Evolutionary conservation across 306 rosid species (phyloP), one percentile per base, ranked within the genome.

Genomic region (Arachis hypogaea): DNA sequence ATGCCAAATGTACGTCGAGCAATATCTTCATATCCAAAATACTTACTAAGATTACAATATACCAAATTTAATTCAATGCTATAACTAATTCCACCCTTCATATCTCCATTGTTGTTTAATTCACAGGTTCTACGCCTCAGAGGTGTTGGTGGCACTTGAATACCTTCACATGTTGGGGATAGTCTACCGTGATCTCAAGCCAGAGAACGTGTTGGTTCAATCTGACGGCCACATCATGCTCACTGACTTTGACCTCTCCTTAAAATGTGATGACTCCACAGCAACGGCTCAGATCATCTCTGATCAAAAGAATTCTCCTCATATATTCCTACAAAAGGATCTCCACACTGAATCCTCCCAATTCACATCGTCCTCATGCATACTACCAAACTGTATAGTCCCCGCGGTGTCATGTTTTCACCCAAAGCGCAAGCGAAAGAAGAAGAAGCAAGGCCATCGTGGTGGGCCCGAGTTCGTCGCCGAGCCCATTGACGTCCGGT

Each of bases 111-210:
- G 50, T 42, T 49, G 43, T 71, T 51, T 45, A 8, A 14, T 52
- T 43, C 5, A 3, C 90, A 91, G 95, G 79, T 91, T 91, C 81
- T 91, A 89, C 28, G 95, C 91, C 11, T 85, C 95, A 6, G 97
- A 91, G 80, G 92, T 91, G 46, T 73, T 91, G 51, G 89, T 89
- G 63, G 92, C 97, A 51, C 69, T 91, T 5, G 97, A 91, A 69
- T 91, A 91, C 80, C 97, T 91, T 74, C 97, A 91, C 88, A 91
- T 91, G 97, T n/a, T 88, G 84, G 97, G 97, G 50, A 88, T 91
- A 52, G 92, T 91, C 43, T 91, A 91, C 70, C 97, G 97, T 67
- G 97, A 91, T 83, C 81, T 91, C 0, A 91, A 91, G 75, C 97
- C 97, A 0, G 97, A 91, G 78, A 91, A 91, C 41, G 97, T 91